Evolutionary conservation across 225 moss, liverwort and hornwort genomes (phyloP).

Genomic region (Rhytidiadelphus loreus): DNA sequence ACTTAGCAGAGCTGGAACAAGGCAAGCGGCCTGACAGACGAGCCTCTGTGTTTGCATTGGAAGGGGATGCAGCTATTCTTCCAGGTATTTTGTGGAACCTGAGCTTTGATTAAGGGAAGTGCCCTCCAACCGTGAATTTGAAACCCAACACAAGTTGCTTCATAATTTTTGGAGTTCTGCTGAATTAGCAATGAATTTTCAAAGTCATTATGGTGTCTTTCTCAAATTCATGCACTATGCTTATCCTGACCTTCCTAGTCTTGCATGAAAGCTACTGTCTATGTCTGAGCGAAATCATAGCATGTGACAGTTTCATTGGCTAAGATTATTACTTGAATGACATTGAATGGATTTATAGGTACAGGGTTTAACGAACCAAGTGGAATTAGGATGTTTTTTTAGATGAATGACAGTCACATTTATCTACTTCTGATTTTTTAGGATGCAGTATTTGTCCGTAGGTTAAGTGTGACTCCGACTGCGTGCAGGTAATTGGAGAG

Average conservation of each 20-base stretch:
- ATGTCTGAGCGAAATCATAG: neutral
- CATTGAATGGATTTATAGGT: neutral
- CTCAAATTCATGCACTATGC: neutral
- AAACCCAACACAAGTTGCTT: neutral
- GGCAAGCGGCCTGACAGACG: slow-evolving; percentile 1
- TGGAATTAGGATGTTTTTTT: neutral
- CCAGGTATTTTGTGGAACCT: neutral
- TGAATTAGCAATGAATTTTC: neutral
- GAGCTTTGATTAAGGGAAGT: neutral
- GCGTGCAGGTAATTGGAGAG: neutral
- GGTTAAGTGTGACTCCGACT: neutral
- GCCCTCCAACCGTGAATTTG: neutral
- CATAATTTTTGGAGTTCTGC: neutral
- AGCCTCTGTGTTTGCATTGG: slow-evolving; percentile 8
- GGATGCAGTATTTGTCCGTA: neutral
- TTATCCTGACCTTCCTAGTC: neutral
- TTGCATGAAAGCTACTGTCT: neutral
- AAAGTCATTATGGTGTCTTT: neutral
- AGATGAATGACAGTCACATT: neutral
- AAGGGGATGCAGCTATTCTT: neutral
- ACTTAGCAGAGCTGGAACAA: slow-evolving; percentile 66
- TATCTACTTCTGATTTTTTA: neutral
- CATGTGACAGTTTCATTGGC: neutral
- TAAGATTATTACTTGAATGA: neutral
- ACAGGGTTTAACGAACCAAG: neutral